Evolutionary conservation across 1,284 basidiomycete genomes (phyloP), one percentile per base, ranked within the genome.

Genomic region (Mycosarcoma mackinlayi): DNA sequence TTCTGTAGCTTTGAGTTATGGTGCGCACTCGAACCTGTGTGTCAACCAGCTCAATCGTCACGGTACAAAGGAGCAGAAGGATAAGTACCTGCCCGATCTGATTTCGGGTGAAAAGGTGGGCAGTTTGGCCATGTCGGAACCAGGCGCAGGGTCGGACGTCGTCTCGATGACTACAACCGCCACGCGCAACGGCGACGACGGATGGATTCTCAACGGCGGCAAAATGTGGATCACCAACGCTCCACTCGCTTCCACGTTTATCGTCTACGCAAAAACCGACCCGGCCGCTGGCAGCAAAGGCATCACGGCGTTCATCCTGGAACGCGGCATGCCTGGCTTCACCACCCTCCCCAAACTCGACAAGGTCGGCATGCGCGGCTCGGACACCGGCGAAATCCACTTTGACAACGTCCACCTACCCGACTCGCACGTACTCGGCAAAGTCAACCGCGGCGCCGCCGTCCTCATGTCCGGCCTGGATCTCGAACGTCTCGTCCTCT

Each of bases 171-270:
- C 86, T 76, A 86, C 93, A 46, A 66, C 87, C 52, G 93, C 93
- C 16, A 88, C 89, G n/a, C n/a, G n/a, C 63, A 90, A 90, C 83
- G 86, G 90, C 31, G 85, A 88, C 18, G 90, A 89, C 35, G 89
- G 90, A 38, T 96, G 88, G 85, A 85, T 87, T 58, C 83, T 96
- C 71, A 95, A 92, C 77, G 94, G 94, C 1, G 92, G 89, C 77
- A 97, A 96, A 84, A 93, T 93, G 84, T 96, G 93, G 93, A 97
- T 97, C 82, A 97, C 94, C 27, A 98, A 98, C 82, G 93, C 93
- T 4, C 92, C 94, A 1, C 86, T 89, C 24, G 92, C 94, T 2
- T 91, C 90, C 11, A 96, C 93, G 0, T 87, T 96, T 25, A 89
- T 97, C 19, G 92, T 97, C 6, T 97, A 97, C 83, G 94, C 94